A percentile compares a stretch with the other conserved stretches of the same genome.
These are phyloP conservation scores for Lablab purpureus DNA, from an alignment of 306 rosid species.

Conservation along the genomic window DNA sequence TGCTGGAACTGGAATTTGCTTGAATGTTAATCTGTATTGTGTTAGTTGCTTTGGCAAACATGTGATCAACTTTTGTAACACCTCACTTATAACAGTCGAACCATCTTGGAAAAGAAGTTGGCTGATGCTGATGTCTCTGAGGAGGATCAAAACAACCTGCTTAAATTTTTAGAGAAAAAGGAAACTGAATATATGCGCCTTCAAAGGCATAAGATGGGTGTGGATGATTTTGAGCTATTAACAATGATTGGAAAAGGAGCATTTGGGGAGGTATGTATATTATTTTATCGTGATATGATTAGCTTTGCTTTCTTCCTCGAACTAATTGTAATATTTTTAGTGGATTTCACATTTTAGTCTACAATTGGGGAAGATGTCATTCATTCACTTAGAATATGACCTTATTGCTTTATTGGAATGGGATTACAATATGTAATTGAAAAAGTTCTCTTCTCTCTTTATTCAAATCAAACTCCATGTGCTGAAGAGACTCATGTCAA, in stretches of 20 bases:
- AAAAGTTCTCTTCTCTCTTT: background rate
- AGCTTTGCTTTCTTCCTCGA: constrained; percentile 28
- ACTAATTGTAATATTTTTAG: background rate
- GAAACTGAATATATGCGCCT: constrained; percentile 99
- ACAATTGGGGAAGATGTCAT: constrained; percentile 4
- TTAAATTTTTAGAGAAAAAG: constrained; percentile 93
- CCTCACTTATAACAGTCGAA: constrained; percentile 64
- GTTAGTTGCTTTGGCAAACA: constrained; percentile 24
- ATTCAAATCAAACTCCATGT: background rate
- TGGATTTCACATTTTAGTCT: constrained; percentile 32
- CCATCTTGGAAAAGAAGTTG: constrained; percentile 86
- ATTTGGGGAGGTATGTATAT: constrained; percentile 89
- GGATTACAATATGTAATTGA: constrained; percentile 23
- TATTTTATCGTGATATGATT: constrained; percentile 17
- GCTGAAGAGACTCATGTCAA: background rate
- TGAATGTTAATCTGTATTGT: constrained; percentile 32
- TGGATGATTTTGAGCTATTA: constrained; percentile 89
- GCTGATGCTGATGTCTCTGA: constrained; percentile 98
- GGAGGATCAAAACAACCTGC: constrained; percentile 95
- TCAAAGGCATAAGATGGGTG: constrained; percentile 98
- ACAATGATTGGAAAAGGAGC: constrained; percentile 99
- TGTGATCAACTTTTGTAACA: constrained; percentile 12
- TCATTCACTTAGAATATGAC: background rate
- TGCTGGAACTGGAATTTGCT: constrained; percentile 38
- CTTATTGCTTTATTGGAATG: constrained; percentile 18